Conservation (phyloP, 495 filamentous ascomycete genomes). For the Aspergillus leporis region DNA sequence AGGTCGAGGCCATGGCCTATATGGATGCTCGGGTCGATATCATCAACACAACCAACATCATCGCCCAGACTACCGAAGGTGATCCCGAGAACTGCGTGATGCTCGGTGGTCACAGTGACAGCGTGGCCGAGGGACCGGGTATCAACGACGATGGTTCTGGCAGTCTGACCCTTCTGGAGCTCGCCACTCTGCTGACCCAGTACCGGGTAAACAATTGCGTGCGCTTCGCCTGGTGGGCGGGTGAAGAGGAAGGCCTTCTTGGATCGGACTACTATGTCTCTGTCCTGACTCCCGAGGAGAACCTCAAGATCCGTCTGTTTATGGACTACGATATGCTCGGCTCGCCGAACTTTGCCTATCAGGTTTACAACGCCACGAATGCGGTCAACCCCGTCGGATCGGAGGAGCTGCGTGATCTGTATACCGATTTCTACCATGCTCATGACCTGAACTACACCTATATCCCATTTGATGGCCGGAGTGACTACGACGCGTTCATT, state of each 20-base stretch:
- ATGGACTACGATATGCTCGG: conserved; percentile 79
- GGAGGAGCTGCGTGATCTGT: conserved; percentile 60
- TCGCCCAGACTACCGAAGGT: conserved; percentile 62
- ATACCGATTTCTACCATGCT: conserved; percentile 56
- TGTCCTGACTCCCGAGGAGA: conserved; percentile 46
- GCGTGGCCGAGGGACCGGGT: conserved; percentile 58
- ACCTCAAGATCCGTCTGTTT: conserved; percentile 60
- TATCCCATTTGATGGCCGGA: conserved; percentile 62
- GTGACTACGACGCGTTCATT: conserved; percentile 68
- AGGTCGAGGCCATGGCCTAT: conserved; percentile 52
- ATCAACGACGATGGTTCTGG: conserved; percentile 72
- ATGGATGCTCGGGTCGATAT: conserved; percentile 50
- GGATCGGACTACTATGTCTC: conserved; percentile 61
- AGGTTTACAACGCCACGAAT: conserved; percentile 67
- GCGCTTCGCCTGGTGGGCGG: conserved; percentile 69
- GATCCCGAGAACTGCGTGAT: conserved; percentile 62
- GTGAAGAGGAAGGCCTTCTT: conserved; percentile 62
- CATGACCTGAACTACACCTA: conserved; percentile 46
- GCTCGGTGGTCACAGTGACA: conserved; percentile 67
- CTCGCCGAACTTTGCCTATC: conserved; percentile 64
- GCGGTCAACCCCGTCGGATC: conserved; percentile 61
- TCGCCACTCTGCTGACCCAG: conserved; percentile 58
- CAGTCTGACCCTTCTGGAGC: conserved; percentile 60
- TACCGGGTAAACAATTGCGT: conserved; percentile 64
- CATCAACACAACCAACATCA: conserved; percentile 58